These are phyloP conservation scores for Lactarius sp. DNA, from an alignment of 768 basidiomycete species.

Conservation along the genomic window DNA sequence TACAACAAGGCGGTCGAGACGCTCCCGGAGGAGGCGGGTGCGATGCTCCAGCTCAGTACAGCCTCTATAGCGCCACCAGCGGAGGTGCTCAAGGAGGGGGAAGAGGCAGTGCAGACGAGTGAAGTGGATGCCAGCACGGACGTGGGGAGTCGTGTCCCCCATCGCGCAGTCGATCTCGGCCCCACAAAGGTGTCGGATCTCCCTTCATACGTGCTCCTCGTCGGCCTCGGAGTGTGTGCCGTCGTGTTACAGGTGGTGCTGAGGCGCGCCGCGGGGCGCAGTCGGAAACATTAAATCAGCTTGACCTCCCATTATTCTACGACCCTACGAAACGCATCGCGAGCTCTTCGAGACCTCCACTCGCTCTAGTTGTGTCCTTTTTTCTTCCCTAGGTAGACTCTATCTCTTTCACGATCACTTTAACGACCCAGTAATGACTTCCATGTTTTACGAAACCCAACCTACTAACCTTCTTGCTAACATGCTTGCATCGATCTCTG, in stretches of 20 bases:
- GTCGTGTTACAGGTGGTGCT: slow-evolving; percentile 41
- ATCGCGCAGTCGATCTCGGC: slow-evolving; percentile 2
- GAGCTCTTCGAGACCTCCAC: not conserved
- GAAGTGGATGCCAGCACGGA: not conserved
- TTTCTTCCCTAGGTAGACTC: too few species aligned
- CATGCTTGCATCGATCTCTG: too few species aligned
- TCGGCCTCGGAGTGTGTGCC: slow-evolving; percentile 43
- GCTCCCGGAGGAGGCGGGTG: not conserved
- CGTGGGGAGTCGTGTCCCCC: not conserved
- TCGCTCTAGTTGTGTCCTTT: not conserved
- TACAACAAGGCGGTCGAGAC: slow-evolving; percentile 1
- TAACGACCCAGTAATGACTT: not conserved
- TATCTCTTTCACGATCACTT: not conserved
- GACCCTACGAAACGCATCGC: not conserved
- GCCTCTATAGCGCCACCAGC: not conserved
- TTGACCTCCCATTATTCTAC: too few species aligned
- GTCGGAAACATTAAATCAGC: slow-evolving; percentile 1
- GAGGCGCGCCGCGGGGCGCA: slow-evolving; percentile 29
- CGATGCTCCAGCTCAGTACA: not conserved
- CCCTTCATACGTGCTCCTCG: slow-evolving; percentile 43
- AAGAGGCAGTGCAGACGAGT: not conserved
- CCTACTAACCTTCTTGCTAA: too few species aligned
- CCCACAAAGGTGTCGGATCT: slow-evolving; percentile 32
- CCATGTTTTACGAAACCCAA: too few species aligned
- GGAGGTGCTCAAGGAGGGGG: not conserved